Conservation (phyloP, 2,329 filamentous ascomycete species). For the Penicillium sp. region DNA sequence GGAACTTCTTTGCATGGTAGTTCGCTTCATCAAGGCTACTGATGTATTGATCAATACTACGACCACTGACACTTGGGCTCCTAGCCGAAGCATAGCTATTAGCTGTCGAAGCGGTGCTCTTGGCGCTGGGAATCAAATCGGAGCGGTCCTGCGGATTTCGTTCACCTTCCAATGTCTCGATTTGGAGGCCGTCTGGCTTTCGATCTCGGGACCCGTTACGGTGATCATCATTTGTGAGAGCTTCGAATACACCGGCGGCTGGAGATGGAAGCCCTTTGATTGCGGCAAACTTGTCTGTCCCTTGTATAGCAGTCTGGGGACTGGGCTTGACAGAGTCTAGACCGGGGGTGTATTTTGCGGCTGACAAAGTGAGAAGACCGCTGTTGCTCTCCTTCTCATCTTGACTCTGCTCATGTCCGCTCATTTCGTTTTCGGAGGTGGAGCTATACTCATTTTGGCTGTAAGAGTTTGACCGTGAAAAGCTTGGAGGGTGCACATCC, state of each 20-base stretch:
- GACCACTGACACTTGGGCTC: conserved; percentile 53
- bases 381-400: conserved; percentile 27
- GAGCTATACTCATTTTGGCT: conserved; percentile 42
- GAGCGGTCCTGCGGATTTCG: conserved; percentile 46
- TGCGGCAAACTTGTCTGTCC: conserved; percentile 53
- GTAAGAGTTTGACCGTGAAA: conserved; percentile 35
- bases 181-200: conserved; percentile 66
- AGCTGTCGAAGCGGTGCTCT: conserved; percentile 32
- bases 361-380: conserved; percentile 35
- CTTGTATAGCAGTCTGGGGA: conserved; percentile 58
- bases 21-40: conserved; percentile 73
- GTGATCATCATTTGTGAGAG: conserved; percentile 52
- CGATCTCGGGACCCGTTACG: conserved; percentile 60
- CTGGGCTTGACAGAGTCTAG: conserved; percentile 36
- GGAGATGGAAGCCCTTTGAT: conserved; percentile 59
- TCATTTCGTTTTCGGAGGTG: conserved; percentile 37
- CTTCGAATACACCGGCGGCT: conserved; percentile 54
- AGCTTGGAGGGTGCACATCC: conserved; percentile 40
- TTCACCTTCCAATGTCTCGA: conserved; percentile 50
- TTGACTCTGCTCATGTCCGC: conserved; percentile 23
- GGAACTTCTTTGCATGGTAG: conserved; percentile 48
- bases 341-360: conserved; percentile 39
- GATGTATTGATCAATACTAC: conserved; percentile 73
- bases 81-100: conserved; percentile 44
- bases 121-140: conserved; percentile 44